A percentile compares a stretch with the other conserved stretches of the same genome.
Conservation (phyloP, 2,329 filamentous ascomycete species). For the Phymatotrichopsis omnivora region DNA sequence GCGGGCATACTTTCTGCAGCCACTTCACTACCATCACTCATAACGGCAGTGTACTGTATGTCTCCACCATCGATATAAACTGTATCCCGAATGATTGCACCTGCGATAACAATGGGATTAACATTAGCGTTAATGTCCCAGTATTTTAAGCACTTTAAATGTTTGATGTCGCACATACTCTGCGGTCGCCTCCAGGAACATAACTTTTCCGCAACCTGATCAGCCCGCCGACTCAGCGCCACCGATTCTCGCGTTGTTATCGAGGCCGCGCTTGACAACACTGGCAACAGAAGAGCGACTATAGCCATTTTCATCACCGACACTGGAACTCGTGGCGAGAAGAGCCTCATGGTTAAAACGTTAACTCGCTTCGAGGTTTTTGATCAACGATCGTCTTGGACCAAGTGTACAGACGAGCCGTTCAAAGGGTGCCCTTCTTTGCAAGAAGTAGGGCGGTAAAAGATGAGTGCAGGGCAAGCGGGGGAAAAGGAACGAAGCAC, state of each 20-base stretch:
- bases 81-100: conserved; percentile 21
- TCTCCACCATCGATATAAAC: conserved; percentile 25
- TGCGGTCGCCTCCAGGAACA: conserved; percentile 19
- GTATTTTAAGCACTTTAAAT: background rate
- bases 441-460: no score
- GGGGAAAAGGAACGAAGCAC: no score
- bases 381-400: no score
- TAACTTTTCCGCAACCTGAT: conserved; percentile 1
- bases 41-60: background rate
- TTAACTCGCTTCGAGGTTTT: no score
- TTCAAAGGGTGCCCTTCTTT: no score
- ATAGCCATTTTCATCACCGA: no score
- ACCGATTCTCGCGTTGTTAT: no score
- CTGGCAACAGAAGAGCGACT: conserved; percentile 3
- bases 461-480: no score
- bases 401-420: no score
- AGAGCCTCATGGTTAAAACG: conserved; percentile 19
- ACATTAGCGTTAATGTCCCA: background rate
- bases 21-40: no score
- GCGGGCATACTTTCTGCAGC: conserved; percentile 8
- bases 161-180: conserved; percentile 10
- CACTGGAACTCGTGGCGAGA: conserved; percentile 9
- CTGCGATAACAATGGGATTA: no score
- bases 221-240: background rate
- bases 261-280: conserved; percentile 11